Evolutionary conservation across 2,329 filamentous ascomycete genomes (phyloP), one percentile per base, ranked within the genome.

Genomic region (Lasiodiplodia theobromae): DNA sequence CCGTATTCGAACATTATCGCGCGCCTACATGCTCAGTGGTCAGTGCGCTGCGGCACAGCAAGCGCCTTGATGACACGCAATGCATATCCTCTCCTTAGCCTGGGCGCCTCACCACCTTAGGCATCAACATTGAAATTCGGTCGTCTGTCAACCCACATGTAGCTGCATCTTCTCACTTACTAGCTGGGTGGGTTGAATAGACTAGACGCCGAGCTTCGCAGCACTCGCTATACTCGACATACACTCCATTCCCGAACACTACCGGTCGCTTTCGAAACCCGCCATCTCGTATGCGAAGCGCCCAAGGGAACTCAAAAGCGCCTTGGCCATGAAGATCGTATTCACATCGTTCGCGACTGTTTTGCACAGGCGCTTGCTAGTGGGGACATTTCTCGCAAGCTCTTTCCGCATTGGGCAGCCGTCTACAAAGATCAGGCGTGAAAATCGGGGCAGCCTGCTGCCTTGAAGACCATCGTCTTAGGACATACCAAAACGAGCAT

Each of bases 121-220:
- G 7, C 31, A 56, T 11, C 53, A 37, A 21, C 53, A 56, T 11
- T 56, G 16, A 37, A 56, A 18, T 12, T 14, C 53, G 5, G n/a
- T 56, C 31, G 53, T 38, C 31, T 56, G 53, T 56, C 53, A 56
- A 37, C 23, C 31, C 53, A 8, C 3, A 38, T 12, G 16, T 21
- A 23, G 28, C 53, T 37, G 31, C 18, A 18, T 37, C 53, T 14
- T 38, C 53, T 37, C 18, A 23, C 53, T 23, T n/a, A n/a, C n/a
- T n/a, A n/a, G n/a, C n/a, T 21, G n/a, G 31, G 18, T 16, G 37
- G 53, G n/a, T 56, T 12, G 16, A 56, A 37, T 23, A 38, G 18
- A n/a, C 53, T 23, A 14, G 53, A 56, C 53, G 16, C 31, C 53
- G 53, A 38, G 53, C 28, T 56, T 23, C 53, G 53, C 53, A 38